Conservation (phyloP, 2,329 filamentous ascomycete genomes). For the Rutstroemia sp. region DNA sequence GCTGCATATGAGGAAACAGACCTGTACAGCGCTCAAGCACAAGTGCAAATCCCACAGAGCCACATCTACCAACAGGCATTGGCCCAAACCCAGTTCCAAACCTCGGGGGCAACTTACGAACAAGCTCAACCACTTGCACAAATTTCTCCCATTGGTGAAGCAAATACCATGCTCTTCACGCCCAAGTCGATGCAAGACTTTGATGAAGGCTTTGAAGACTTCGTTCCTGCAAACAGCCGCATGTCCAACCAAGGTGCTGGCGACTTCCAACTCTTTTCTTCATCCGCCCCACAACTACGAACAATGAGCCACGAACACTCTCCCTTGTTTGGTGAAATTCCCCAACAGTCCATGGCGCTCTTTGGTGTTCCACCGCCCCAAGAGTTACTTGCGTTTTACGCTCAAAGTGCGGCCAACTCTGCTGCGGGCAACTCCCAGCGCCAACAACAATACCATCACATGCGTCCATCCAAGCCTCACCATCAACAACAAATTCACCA, state of each 20-base stretch:
- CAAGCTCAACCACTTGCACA: conserved; percentile 37
- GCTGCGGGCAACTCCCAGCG: conserved; percentile 2
- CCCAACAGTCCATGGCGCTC: conserved; percentile 13
- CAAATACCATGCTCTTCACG: conserved; percentile 61
- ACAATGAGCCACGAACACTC: conserved; percentile 16
- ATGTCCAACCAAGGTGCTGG: conserved; percentile 5
- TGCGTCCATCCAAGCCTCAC: no score
- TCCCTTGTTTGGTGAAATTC: conserved; percentile 26
- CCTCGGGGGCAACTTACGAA: conserved; percentile 25
- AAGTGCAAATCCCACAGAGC: conserved; percentile 43
- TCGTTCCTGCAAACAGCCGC: conserved; percentile 16
- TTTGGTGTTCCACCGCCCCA: conserved; percentile 17
- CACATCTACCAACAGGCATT: conserved; percentile 34
- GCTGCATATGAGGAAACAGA: conserved; percentile 50
- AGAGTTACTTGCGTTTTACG: conserved; percentile 26
- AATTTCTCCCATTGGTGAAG: conserved; percentile 62
- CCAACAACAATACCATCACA: background rate
- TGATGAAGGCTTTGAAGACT: conserved; percentile 43
- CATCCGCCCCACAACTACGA: conserved; percentile 16
- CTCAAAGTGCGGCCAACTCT: conserved; percentile 19
- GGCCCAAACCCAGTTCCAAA: conserved; percentile 20
- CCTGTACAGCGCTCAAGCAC: conserved; percentile 51
- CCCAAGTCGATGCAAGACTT: conserved; percentile 53
- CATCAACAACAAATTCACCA: conserved; percentile 1
- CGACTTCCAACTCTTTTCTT: conserved; percentile 28